Evolutionary conservation across 2,329 filamentous ascomycete genomes (phyloP), one percentile per base, ranked within the genome.

Genomic region (Exophiala sideris): DNA sequence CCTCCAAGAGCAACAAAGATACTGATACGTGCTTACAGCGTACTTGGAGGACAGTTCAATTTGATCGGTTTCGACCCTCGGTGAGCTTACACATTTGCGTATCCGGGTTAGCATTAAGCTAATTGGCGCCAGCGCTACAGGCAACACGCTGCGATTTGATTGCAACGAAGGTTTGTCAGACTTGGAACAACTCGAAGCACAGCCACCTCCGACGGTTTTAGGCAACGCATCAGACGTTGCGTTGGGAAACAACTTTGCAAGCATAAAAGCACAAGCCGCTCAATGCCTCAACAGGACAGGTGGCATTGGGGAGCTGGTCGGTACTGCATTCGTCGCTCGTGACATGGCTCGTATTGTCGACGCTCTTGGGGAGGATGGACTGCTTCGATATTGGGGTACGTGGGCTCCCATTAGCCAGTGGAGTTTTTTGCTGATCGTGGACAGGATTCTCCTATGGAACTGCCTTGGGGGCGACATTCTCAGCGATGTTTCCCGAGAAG

Each of bases 341-440:
- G 77, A 84, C 58, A 74, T 76, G 6, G 81, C 84, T 52, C 50
- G 62, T 4, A 70, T 79, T 47, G 72, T 73, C 0, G 76, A 79
- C 46, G 71, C 73, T 1, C 58, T 77, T 2, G 65, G 59, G 1
- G 73, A 74, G 44, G 73, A 75, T 52, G 71, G 71, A 0, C 39
- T 74, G 36, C 58, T 76, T 8, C 54, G 69, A 14, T 63, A 58
- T 29, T 56, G 40, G 10, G 56, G 40, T 42, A 20, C 5, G 40
- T 21, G 20, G 18, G 20, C 7, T 21, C 24, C 3, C 40, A 42
- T 21, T 42, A 16, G 12, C 16, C 16, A 11, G 24, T 18, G 24
- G 24, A 29, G 7, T 8, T 29, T 29, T 5, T 29, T 8, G 16
- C 40, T 42, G 16, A 42, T 7, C 7, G 16, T 9, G 7, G 16